Base-by-base conservation (phyloP, 2,329 filamentous ascomycete species). In the Scedosporium minutisporum region DNA sequence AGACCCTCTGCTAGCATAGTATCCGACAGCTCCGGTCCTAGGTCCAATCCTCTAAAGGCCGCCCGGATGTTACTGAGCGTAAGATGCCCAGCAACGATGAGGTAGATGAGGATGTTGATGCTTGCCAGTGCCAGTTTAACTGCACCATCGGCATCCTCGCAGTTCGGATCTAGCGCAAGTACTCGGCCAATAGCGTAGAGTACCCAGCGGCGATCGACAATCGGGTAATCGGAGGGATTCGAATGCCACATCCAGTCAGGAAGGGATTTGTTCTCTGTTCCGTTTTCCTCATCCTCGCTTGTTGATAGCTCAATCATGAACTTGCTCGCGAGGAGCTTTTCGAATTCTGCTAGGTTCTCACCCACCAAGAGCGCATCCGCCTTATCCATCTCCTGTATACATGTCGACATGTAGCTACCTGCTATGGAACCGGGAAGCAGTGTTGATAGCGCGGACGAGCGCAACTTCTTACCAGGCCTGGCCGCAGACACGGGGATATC, bases 121-220 rank as follows among this genome's bases (percentile, higher is more conserved):
- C 80, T 76, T 0, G 82, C 78, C 1, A 83, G 68, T 23, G 75
- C 67, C 6, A 77, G 38, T 51, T 44, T 58, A 38, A 62, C 38
- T 18, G 41, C 53, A 5, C 25, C 21, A 68, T 68, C 7, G 67
- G 67, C 68, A 3, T 74, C 69, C 4, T 78, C 77, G 3, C 79
- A 71, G 23, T 79, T 77, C 2, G 66, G 65, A 3, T 82, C 82
- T 67, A 84, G 82, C 14, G 82, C 74, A 57, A 89, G 83, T 3
- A 87, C 78, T 71, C 83, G 85, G 67, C 81, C 82, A 66, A 90
- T 83, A 23, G 82, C 80, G 66, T 84, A 86, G 18, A 86, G 72
- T 3, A 89, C 79, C 82, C 87, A 89, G 65, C 85, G 81, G 27
- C 85, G 81, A 71, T 91, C 86, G 4, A 83, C 81, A 7, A 80